phyloP scores from a whole-genome alignment of 2,329 filamentous ascomycete genomes.

The Aspergillus pseudoviridinutans region DNA sequence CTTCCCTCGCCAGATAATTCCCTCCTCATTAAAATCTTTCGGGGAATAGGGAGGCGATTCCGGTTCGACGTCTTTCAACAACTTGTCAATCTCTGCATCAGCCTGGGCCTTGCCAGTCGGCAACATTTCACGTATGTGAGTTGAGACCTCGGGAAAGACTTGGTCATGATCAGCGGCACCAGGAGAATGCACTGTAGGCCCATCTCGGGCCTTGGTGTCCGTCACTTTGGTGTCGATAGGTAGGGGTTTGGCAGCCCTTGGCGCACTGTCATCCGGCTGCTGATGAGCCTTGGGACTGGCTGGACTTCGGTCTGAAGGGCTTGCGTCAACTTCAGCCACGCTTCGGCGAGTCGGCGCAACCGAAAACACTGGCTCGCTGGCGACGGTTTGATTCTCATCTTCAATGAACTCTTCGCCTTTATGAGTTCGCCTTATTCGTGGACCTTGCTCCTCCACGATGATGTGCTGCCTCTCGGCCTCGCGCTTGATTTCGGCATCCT shows the following conservation, averaged over 20 bases:
- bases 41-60: constrained; percentile 82
- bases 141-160: constrained; percentile 41
- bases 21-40: constrained; percentile 66
- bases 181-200: constrained; percentile 81
- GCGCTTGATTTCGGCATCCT: constrained; percentile 53
- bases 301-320: constrained; percentile 24
- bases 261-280: constrained; percentile 12
- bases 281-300: constrained; percentile 24
- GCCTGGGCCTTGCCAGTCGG: constrained; percentile 52
- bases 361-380: constrained; percentile 47
- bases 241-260: constrained; percentile 18
- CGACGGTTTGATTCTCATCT: constrained; percentile 55
- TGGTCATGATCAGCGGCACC: constrained; percentile 43
- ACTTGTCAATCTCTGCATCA: constrained; percentile 84
- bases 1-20: constrained; percentile 73
- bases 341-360: constrained; percentile 44
- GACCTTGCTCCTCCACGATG: constrained; percentile 69
- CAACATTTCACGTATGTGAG: constrained; percentile 35
- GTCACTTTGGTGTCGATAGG: constrained; percentile 42
- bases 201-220: constrained; percentile 63
- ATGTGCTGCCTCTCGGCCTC: constrained; percentile 65
- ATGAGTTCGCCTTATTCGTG: constrained; percentile 82
- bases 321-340: constrained; percentile 27
- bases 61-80: constrained; percentile 77
- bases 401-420: constrained; percentile 92